These are phyloP conservation scores for Euphorbia pulcherrima DNA, from an alignment of 345 rosid genomes.

Conservation along the genomic window DNA sequence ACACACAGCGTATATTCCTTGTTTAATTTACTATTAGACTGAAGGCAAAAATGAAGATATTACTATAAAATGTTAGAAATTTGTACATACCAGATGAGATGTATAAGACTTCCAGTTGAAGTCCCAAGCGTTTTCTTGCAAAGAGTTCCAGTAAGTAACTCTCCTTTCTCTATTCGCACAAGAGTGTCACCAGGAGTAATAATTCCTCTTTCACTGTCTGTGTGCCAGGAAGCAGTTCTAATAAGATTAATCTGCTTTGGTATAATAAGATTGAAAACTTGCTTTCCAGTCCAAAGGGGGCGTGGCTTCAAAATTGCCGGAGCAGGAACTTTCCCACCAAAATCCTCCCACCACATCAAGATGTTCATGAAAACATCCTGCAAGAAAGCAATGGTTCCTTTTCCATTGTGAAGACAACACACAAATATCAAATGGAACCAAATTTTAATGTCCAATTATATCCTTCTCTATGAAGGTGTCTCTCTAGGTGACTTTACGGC, in stretches of 20 bases:
- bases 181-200: slow-evolving; percentile 91
- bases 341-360: slow-evolving; percentile 99
- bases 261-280: slow-evolving; percentile 91
- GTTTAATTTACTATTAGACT: too few relatives aligned
- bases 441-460: slow-evolving; percentile 10
- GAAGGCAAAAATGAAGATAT: too few relatives aligned
- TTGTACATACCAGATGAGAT: slow-evolving; percentile 88
- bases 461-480: slow-evolving; percentile 98
- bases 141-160: slow-evolving; percentile 83
- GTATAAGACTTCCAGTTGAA: slow-evolving; percentile 88
- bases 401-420: neutral
- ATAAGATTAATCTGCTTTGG: slow-evolving; percentile 94
- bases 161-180: slow-evolving; percentile 91
- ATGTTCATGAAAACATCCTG: slow-evolving; percentile 98
- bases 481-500: slow-evolving; percentile 96
- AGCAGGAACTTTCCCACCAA: slow-evolving; percentile 94
- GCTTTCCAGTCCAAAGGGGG: slow-evolving; percentile 99
- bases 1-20: too few relatives aligned
- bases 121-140: slow-evolving; percentile 97
- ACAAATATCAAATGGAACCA: slow-evolving; percentile 2
- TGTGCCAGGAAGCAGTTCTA: slow-evolving; percentile 88
- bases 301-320: slow-evolving; percentile 92
- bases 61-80: neutral
- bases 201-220: slow-evolving; percentile 68
- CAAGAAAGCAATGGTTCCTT: slow-evolving; percentile 1